These are phyloP conservation scores for Helminthosporium solani DNA, from an alignment of 2,329 filamentous ascomycete genomes.

Conservation along the genomic window DNA sequence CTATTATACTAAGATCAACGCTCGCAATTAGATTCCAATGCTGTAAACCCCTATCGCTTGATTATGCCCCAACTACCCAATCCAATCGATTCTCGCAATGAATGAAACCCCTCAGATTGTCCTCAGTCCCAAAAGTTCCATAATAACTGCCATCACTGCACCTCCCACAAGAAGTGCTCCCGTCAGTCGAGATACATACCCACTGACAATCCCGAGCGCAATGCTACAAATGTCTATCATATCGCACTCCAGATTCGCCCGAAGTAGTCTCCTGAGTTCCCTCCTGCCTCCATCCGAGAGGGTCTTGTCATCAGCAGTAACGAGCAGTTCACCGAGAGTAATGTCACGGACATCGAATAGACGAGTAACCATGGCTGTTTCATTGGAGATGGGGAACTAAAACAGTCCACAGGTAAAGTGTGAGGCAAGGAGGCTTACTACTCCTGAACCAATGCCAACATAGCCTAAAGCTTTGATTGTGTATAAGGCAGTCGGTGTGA, in stretches of 20 bases:
- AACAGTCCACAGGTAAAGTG: constrained; percentile 19
- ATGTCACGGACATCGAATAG: constrained; percentile 27
- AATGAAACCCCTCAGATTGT: constrained; percentile 9
- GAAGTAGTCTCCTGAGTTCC: constrained; percentile 27
- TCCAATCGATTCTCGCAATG: too few species aligned
- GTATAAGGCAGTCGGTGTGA: constrained; percentile 12
- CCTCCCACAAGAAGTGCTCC: constrained; percentile 19
- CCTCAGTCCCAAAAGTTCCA: constrained; percentile 20
- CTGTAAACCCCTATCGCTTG: too few species aligned
- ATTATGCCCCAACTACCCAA: too few species aligned
- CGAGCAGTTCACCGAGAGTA: constrained; percentile 25
- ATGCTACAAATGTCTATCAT: constrained; percentile 21
- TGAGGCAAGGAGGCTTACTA: constrained; percentile 22
- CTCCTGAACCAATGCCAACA: constrained; percentile 22
- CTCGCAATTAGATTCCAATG: too few species aligned
- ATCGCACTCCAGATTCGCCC: constrained; percentile 23
- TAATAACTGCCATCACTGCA: constrained; percentile 13
- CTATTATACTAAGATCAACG: too few species aligned
- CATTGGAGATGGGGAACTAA: constrained; percentile 18
- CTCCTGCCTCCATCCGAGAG: constrained; percentile 15
- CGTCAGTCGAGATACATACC: constrained; percentile 17
- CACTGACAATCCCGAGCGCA: constrained; percentile 20
- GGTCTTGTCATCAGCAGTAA: constrained; percentile 22
- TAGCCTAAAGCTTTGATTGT: constrained; percentile 23
- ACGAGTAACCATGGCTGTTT: constrained; percentile 16